These are phyloP conservation scores for Zhuliangozyma parablackwelliae DNA, from an alignment of 1,139 yeast species.

Conservation along the genomic window DNA sequence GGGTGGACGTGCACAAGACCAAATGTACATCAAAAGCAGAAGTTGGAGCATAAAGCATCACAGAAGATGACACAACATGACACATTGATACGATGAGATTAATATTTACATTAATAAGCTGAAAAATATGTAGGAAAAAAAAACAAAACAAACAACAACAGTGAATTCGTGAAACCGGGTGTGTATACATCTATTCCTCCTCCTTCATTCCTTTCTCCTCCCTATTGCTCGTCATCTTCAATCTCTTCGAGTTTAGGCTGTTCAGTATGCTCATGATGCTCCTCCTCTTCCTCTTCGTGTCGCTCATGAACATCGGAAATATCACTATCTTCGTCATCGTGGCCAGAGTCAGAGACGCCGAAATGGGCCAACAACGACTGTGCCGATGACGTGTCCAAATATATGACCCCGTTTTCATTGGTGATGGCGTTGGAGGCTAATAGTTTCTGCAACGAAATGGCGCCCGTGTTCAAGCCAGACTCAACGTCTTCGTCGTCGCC, in stretches of 20 bases:
- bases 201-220: too few species aligned
- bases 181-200: too few species aligned
- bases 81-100: too few species aligned
- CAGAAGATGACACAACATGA: too few species aligned
- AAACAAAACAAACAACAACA: too few species aligned
- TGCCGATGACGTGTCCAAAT: conserved; percentile 47
- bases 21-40: too few species aligned
- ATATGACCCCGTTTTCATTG: conserved; percentile 54
- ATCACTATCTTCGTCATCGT: conserved; percentile 23
- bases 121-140: too few species aligned
- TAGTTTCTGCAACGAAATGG: conserved; percentile 49
- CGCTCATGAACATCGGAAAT: conserved; percentile 8
- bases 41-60: too few species aligned
- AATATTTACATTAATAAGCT: too few species aligned
- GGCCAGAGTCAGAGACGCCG: conserved; percentile 35
- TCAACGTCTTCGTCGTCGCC: conserved; percentile 24
- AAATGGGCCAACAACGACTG: conserved; percentile 48
- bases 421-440: conserved; percentile 50
- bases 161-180: too few species aligned
- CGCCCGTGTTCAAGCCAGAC: conserved; percentile 27
- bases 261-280: background rate
- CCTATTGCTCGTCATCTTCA: background rate
- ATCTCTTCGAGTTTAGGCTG: conserved; percentile 4
- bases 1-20: too few species aligned
- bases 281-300: conserved; percentile 1